Base-by-base conservation (phyloP, 2,329 filamentous ascomycete species). In the Alternaria sp. region DNA sequence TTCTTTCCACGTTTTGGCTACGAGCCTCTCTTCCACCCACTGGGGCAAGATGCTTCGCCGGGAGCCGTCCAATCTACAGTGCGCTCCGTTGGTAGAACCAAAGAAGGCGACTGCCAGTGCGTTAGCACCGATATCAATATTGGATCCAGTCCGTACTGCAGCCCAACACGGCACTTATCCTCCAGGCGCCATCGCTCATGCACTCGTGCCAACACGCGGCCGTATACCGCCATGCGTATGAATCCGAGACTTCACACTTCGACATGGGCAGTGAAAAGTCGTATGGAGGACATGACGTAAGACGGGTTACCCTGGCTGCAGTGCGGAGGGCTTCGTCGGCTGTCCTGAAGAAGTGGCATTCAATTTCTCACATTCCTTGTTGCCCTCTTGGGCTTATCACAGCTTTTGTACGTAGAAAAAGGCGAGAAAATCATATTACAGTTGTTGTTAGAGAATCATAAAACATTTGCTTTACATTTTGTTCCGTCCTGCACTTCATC, bases 121-220 rank as follows among this genome's bases (percentile, higher is more conserved):
- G 57, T 56, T 53, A 46, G 60, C 52, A 55, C 57, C 48, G 52
- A 62, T 54, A 62, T 60, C 48, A 52, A 60, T 60, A 59, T 43
- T 49, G 48, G 52, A 43, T 48, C 48, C 41, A 48, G 46, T 49
- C 41, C 45, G 41, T 48, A 41, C 52, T 60, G 54, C 49, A 57
- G 34, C 54, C 43, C 22, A 48, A 14, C 20, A 43, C 22, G 48
- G 34, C 43, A n/a, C 22, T 43, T 52, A 27, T 28, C 22, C n/a
- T 28, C 25, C 34, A 40, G 46, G 27, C 22, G 32, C 41, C 40
- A 30, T 22, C 5, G 12, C 36, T 38, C 49, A 61, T 46, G 22
- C 48, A 50, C 14, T n/a, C 16, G 44, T 30, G 43, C 36, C 44
- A 57, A 38, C 28, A 49, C 7, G 11, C 38, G 43, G 40, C 36